Evolutionary conservation across 768 basidiomycete genomes (phyloP), one percentile per base, ranked within the genome.

Genomic region (Albatrellus ellisii): DNA sequence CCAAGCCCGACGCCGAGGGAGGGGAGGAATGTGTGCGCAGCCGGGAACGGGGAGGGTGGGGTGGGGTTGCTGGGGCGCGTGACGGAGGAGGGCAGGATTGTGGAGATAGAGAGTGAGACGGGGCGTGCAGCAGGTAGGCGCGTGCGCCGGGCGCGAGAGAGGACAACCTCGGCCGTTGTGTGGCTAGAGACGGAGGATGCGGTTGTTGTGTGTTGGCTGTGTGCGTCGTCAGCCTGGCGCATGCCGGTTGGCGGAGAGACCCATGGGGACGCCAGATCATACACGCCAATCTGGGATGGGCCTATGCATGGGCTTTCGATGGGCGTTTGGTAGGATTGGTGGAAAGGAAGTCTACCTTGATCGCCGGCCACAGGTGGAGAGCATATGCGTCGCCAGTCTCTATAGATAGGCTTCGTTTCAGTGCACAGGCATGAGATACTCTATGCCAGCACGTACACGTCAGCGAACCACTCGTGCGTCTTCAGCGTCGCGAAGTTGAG

Each of bases 21-120:
- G 48, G 48, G 4, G 41, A 39, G 35, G 43, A 49, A 3, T 42
- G 45, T 25, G 39, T 26, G 29, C 36, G 38, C 25, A n/a, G 33
- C 18, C 10, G 6, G 35, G 25, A 35, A 31, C 36, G 8, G 20
- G 8, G 47, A 50, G 22, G 44, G 39, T 9, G 44, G 50, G 7
- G 47, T 49, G 12, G 47, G 47, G 27, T 51, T 44, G 26, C 14
- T 27, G 2, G 47, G 50, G 10, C 25, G 34, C 9, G 20, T 29
- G 36, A 3, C 18, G 33, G 26, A 17, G 18, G 29, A 32, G 15
- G 20, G 22, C 26, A 20, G 39, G 7, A 2, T 7, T 8, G 18
- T 14, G n/a, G n/a, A n/a, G 31, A 41, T 22, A 6, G 41, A 22
- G 32, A 42, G 12, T 9, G 41, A 42, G 41, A 42, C 14, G n/a